Conservation (phyloP, 768 basidiomycete species). For the Fomitopsis serialis region DNA sequence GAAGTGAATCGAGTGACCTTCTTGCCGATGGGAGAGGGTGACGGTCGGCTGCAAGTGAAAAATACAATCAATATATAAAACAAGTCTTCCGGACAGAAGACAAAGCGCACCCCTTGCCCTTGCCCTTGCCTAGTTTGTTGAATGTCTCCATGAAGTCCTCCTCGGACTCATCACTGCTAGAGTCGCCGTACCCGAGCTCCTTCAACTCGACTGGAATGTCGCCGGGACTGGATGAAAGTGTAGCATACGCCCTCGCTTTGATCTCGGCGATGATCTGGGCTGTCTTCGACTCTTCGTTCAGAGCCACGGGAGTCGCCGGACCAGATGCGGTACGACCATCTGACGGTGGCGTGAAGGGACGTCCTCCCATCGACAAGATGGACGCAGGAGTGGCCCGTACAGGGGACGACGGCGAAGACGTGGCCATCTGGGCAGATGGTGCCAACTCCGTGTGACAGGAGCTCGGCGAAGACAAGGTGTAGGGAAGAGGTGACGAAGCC, state of each 20-base stretch:
- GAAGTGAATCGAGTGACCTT: constrained; percentile 1
- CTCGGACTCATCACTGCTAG: constrained; percentile 36
- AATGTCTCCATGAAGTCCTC: constrained; percentile 5
- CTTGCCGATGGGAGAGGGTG: neutral
- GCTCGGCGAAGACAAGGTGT: neutral
- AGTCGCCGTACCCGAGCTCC: constrained; percentile 36
- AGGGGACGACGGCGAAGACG: neutral
- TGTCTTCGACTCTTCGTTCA: constrained; percentile 38
- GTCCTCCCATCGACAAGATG: constrained; percentile 6
- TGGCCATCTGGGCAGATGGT: neutral
- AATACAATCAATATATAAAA: no score
- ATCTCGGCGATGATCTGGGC: constrained; percentile 58
- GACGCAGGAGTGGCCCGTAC: neutral
- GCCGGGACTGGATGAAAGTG: constrained; percentile 41
- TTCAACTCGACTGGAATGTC: constrained; percentile 26
- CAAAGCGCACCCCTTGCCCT: constrained; percentile 6
- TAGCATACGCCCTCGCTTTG: constrained; percentile 49
- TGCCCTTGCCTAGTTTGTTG: constrained; percentile 3
- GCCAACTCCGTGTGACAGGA: neutral
- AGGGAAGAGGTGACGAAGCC: neutral
- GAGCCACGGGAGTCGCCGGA: constrained; percentile 26
- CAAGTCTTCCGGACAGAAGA: no score
- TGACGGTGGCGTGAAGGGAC: constrained; percentile 20
- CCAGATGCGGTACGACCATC: constrained; percentile 16
- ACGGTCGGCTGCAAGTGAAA: no score